phyloP scores from a whole-genome alignment of 176 grass and related monocot genomes.

The Aechmea fasciata region DNA sequence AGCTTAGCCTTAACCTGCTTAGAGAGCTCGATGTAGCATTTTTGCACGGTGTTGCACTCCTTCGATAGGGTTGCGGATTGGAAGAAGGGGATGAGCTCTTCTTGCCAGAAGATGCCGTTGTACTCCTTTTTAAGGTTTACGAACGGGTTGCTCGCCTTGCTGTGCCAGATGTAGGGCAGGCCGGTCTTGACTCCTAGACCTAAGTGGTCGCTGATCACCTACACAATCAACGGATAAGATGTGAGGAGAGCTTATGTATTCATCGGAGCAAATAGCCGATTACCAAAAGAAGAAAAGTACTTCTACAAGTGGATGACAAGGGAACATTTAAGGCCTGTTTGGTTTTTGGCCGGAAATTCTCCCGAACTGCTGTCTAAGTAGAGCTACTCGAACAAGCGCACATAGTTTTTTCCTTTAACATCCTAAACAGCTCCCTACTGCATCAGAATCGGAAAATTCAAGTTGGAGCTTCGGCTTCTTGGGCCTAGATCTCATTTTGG shows the following conservation, averaged over 20 bases:
- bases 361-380: too few species aligned
- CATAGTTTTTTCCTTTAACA: too few species aligned
- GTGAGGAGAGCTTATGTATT: neutral
- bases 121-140: slow-evolving; percentile 65
- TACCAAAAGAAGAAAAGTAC: too few species aligned
- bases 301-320: too few species aligned
- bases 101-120: slow-evolving; percentile 66
- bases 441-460: too few species aligned
- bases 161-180: slow-evolving; percentile 63
- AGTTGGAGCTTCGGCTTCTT: too few species aligned
- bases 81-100: slow-evolving; percentile 66
- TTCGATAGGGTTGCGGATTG: slow-evolving; percentile 38
- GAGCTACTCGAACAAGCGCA: too few species aligned
- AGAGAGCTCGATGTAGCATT: slow-evolving; percentile 51
- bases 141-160: slow-evolving; percentile 63
- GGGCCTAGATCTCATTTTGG: too few species aligned
- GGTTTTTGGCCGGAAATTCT: too few species aligned
- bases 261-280: too few species aligned
- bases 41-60: slow-evolving; percentile 41
- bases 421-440: too few species aligned
- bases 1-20: slow-evolving; percentile 47
- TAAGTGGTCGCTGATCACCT: slow-evolving; percentile 58
- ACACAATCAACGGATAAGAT: neutral
- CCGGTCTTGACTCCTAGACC: slow-evolving; percentile 56
- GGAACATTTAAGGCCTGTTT: too few species aligned